Evolutionary conservation across 768 basidiomycete genomes (phyloP), one percentile per base, ranked within the genome.

Genomic region (Clathrus columnatus): DNA sequence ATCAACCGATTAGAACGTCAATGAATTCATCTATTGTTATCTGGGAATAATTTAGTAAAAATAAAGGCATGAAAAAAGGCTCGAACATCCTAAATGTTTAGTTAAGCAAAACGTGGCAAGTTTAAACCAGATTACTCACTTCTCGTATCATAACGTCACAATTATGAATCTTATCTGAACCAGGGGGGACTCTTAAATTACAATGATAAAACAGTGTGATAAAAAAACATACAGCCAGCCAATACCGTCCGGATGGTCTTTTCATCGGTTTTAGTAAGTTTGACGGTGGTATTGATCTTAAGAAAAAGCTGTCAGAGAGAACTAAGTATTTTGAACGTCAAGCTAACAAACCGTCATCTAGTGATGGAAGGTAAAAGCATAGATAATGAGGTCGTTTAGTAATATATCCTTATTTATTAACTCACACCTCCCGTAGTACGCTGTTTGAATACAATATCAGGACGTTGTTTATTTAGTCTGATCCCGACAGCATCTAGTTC

Each of bases 131-230:
- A 21, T 41, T 27, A 69, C 77, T 62, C 62, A 96, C 93, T 75
- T 99, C 94, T 65, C 96, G 79, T 62, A 99, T 91, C 92, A 98
- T 95, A 7, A 98, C 86, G 69, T 99, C 95, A 65, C 92, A 95
- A 64, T 95, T 90, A 65, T 91, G 91, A 26, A 92, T 70, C 69
- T 91, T 93, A 67, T 91, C 88, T 91, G 59, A 4, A 18, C 0
- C 8, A 47, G 57, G n/a, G n/a, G n/a, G n/a, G n/a, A n/a, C n/a
- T n/a, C n/a, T 21, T 21, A 18, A 42, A 23, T 36, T 6, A 47
- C 50, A 20, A 41, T 51, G 28, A 46, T 29, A 21, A 30, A 36
- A 30, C 17, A 18, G 6, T 18, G 21, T 49, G 26, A 10, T 28
- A 23, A 7, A 10, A 50, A 7, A n/a, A 48, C 26, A 72, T 69